These are phyloP conservation scores for Uronychia binucleata DNA, from an alignment of 73 alveolate species.

Conservation along the genomic window DNA sequence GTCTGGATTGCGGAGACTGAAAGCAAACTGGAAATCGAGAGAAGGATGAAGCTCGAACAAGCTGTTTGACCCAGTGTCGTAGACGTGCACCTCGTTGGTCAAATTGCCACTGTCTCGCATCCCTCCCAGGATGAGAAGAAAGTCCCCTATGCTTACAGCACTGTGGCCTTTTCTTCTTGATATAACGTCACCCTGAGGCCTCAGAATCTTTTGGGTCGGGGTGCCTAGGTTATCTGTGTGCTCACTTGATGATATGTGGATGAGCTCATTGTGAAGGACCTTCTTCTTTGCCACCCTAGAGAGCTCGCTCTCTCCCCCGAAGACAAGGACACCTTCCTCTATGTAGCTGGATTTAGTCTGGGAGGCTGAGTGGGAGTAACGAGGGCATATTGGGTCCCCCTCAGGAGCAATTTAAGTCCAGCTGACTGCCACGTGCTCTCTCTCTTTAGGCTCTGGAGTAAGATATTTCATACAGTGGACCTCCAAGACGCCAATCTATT, in stretches of 20 bases:
- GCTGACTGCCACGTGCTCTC: not conserved
- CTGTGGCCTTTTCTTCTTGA: not conserved
- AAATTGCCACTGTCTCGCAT: not conserved
- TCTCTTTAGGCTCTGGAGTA: not conserved
- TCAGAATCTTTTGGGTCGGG: no score
- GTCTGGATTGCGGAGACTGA: no score
- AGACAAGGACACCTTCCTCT: not conserved
- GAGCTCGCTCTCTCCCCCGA: not conserved
- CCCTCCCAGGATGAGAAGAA: not conserved
- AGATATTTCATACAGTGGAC: not conserved
- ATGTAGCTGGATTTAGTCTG: not conserved
- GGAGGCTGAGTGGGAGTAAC: not conserved
- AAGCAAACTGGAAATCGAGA: no score
- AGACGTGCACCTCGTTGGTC: not conserved
- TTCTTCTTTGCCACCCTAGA: not conserved
- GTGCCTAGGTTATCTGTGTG: not conserved
- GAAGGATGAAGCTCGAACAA: not conserved
- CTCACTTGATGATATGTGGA: not conserved
- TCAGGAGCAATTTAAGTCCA: not conserved
- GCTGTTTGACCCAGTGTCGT: not conserved
- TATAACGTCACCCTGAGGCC: not conserved
- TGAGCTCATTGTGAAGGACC: not conserved
- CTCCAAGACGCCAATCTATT: not conserved
- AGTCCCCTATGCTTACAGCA: not conserved
- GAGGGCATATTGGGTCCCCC: not conserved